Percentiles rank a stretch among this genome's conserved stretches.
Conservation (phyloP, 2,329 filamentous ascomycete genomes). For the Onygenales sp. region DNA sequence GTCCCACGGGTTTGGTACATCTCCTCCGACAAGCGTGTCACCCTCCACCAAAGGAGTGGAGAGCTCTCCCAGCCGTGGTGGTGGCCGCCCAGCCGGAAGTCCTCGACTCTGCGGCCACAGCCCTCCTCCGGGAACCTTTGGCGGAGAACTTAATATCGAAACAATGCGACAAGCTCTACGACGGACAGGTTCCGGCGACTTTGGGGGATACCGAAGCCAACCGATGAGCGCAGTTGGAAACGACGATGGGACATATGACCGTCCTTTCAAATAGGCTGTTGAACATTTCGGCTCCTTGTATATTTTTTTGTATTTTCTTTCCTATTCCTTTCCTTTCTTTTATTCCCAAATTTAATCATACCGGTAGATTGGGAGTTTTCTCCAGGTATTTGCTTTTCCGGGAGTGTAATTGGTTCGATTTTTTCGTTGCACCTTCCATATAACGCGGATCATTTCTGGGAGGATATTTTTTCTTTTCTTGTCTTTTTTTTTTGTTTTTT, state of each 20-base stretch:
- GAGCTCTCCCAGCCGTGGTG: slow-evolving; percentile 51
- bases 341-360: not conserved
- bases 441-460: not conserved
- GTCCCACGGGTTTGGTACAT: slow-evolving; percentile 58
- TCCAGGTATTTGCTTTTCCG: not conserved
- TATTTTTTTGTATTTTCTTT: not conserved
- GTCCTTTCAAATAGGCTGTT: slow-evolving; percentile 15
- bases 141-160: slow-evolving; percentile 74
- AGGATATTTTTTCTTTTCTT: not conserved
- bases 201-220: slow-evolving; percentile 39
- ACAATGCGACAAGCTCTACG: slow-evolving; percentile 86
- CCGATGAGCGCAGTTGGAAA: slow-evolving; percentile 23
- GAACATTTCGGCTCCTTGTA: not conserved
- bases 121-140: slow-evolving; percentile 39
- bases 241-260: slow-evolving; percentile 23
- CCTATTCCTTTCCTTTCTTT: not conserved
- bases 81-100: slow-evolving; percentile 48
- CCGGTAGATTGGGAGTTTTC: not conserved
- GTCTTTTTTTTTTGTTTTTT: not conserved
- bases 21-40: slow-evolving; percentile 66
- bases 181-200: slow-evolving; percentile 74
- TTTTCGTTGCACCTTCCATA: not conserved
- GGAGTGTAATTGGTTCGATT: not conserved
- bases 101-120: slow-evolving; percentile 45
- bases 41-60: slow-evolving; percentile 67